These are phyloP conservation scores for Brachypodium distachyon DNA, from an alignment of 202 grass and related monocot genomes.

Conservation along the genomic window DNA sequence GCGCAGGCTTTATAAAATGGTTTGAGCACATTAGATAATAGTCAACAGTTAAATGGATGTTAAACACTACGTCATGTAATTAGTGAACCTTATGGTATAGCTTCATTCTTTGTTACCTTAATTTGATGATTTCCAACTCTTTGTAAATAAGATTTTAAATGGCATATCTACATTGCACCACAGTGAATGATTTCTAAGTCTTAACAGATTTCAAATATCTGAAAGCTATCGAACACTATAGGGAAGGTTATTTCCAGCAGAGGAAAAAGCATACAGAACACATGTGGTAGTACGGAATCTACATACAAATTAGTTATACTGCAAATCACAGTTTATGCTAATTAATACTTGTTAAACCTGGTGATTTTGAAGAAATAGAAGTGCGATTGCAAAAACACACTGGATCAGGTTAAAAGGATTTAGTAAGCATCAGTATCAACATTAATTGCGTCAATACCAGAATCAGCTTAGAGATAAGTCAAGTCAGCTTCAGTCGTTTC, in stretches of 20 bases:
- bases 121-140: not conserved
- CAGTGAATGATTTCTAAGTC: not conserved
- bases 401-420: not conserved
- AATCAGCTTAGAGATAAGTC: no score
- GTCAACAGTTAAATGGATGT: not conserved
- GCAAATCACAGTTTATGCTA: not conserved
- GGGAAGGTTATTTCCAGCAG: not conserved
- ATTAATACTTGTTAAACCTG: not conserved
- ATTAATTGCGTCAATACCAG: no score
- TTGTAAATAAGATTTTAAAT: not conserved
- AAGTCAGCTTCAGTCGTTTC: no score
- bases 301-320: not conserved
- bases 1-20: not conserved
- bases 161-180: not conserved
- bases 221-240: no score
- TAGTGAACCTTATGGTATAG: not conserved
- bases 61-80: not conserved
- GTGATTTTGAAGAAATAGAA: not conserved
- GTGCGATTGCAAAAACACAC: not conserved
- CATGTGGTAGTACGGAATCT: not conserved
- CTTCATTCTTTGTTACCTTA: not conserved
- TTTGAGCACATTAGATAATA: not conserved
- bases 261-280: not conserved
- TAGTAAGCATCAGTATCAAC: not conserved
- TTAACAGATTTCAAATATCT: not conserved